Evolutionary conservation across 192 early-diverging fungal genomes (phyloP), one percentile per base, ranked within the genome.

Genomic region (Coemansia sp.): DNA sequence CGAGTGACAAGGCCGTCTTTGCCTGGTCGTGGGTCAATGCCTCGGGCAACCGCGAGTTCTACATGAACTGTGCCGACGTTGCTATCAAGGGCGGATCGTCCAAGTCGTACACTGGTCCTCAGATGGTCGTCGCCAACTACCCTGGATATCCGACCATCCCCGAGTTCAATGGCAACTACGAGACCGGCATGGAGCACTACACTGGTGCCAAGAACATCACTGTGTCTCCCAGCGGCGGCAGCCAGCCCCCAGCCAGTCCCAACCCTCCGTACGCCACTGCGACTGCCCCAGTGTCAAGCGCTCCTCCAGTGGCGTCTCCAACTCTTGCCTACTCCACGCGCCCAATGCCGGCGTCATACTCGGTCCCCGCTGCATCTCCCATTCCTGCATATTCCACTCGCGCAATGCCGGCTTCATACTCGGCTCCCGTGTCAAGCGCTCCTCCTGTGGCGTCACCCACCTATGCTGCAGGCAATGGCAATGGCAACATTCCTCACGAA

Each of bases 1-100:
- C 54, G 1, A 64, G 59, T 16, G 77, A 84, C 55, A 87, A 82
- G 38, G 86, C 72, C 20, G 79, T 82, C 22, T 84, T 90, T 63
- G 75, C 80, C 38, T 88, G 87, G 88, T 61, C 87, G n/a, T 89
- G 88, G 88, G 80, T 86, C 72, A 89, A 89, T 42, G 81, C 83
- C 18, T 52, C 80, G 16, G 88, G 85, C 12, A 88, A 89, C 73
- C 80, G 88, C 59, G 70, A 71, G 36, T 71, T 64, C 24, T 71
- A 71, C 15, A 71, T 72, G 70, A 72, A 72, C 41, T 72, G 88
- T 86, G 80, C 71, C 6, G 65, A 74, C 27, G 72, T 74, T 51
- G 65, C 66, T 16, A 74, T 74, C 36, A 68, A 51, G 60, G 72
- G 71, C 43, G 65, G 72, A 1, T 54, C 66, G 1, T 74, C 72